phyloP scores from a whole-genome alignment of 2,329 filamentous ascomycete species.

The Ustilaginoidea virens region DNA sequence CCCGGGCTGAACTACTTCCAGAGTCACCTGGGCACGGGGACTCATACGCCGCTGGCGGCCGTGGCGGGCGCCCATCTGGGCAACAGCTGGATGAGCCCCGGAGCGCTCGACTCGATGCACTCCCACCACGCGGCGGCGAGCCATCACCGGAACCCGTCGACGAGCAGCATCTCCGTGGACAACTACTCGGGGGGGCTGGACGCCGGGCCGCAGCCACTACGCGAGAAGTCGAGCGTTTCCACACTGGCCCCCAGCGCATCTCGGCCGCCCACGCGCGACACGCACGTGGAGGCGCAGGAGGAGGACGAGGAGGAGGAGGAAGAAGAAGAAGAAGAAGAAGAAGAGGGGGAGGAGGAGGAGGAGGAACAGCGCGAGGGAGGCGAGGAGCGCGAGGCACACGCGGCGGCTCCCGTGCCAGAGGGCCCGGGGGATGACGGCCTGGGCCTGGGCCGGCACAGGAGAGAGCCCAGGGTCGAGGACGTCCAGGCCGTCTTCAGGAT shows the following conservation, averaged over 20 bases:
- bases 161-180: constrained; percentile 29
- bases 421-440: background rate
- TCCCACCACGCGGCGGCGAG: constrained; percentile 11
- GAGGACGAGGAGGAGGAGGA: constrained; percentile 23
- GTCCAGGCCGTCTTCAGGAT: constrained; percentile 87
- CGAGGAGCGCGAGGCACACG: too few species aligned
- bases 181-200: constrained; percentile 19
- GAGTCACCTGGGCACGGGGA: constrained; percentile 59
- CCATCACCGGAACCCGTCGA: constrained; percentile 29
- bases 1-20: constrained; percentile 75
- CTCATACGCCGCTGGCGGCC: constrained; percentile 65
- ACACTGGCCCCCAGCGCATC: constrained; percentile 43
- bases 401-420: constrained; percentile 21
- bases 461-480: constrained; percentile 69
- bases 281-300: constrained; percentile 19
- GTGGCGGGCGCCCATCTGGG: constrained; percentile 49
- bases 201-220: constrained; percentile 25
- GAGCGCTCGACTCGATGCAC: constrained; percentile 6
- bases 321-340: constrained; percentile 17
- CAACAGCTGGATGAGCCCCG: constrained; percentile 19
- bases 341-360: constrained; percentile 11
- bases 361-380: too few species aligned
- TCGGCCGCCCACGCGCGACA: constrained; percentile 42
- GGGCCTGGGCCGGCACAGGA: constrained; percentile 25
- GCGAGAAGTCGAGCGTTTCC: constrained; percentile 47